Percentiles rank a stretch among this genome's conserved stretches.
phyloP scores from a whole-genome alignment of 768 basidiomycete genomes.

The Suillus hirtellus region DNA sequence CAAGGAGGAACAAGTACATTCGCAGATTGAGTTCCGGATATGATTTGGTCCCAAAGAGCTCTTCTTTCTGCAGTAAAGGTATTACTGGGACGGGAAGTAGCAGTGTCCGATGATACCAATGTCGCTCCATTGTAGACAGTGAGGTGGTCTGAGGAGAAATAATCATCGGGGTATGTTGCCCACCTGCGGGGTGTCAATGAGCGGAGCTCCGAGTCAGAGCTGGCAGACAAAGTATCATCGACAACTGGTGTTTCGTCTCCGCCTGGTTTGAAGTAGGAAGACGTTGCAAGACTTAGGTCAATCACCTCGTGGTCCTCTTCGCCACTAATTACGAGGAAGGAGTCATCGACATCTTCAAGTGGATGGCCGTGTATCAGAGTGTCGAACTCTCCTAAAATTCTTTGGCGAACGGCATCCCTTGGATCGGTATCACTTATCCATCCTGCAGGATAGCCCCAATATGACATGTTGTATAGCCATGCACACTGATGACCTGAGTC shows the following conservation, averaged over 20 bases:
- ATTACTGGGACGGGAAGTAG: slow-evolving; percentile 25
- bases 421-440: slow-evolving; percentile 61
- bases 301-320: slow-evolving; percentile 39
- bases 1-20: slow-evolving; percentile 19
- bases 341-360: slow-evolving; percentile 22
- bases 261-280: background rate
- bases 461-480: slow-evolving; percentile 64
- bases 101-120: slow-evolving; percentile 35
- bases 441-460: slow-evolving; percentile 80
- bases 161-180: slow-evolving; percentile 60
- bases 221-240: slow-evolving; percentile 8
- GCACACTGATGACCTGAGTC: slow-evolving; percentile 40
- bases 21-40: slow-evolving; percentile 19
- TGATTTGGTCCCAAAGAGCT: slow-evolving; percentile 42
- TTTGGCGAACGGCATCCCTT: slow-evolving; percentile 43
- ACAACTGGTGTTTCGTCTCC: background rate
- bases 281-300: slow-evolving; percentile 18
- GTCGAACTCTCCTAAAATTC: slow-evolving; percentile 46
- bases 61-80: slow-evolving; percentile 39
- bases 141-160: slow-evolving; percentile 59
- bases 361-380: slow-evolving; percentile 17
- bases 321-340: slow-evolving; percentile 40
- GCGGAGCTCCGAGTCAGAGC: background rate
- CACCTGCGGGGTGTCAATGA: slow-evolving; percentile 41
- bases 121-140: slow-evolving; percentile 47